Conservation (phyloP, 306 rosid genomes). For the Inga leiocalycina region DNA sequence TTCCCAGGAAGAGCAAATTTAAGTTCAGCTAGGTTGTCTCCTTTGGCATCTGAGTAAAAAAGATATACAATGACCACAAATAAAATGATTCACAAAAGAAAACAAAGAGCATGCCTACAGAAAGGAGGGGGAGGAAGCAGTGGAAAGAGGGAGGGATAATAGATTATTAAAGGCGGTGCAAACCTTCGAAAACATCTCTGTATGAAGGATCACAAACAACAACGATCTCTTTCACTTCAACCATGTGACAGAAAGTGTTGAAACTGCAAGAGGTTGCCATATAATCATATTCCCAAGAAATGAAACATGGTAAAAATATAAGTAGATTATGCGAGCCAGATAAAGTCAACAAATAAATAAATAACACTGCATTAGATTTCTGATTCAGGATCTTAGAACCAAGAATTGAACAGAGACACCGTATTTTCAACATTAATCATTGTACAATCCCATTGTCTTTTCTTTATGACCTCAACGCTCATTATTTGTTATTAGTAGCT, state of each 20-base stretch:
- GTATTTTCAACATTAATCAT: background rate
- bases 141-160: background rate
- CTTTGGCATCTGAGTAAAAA: constrained; percentile 53
- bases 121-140: background rate
- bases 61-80: constrained; percentile 12
- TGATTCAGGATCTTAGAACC: background rate
- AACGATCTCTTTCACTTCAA: constrained; percentile 81
- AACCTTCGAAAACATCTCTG: constrained; percentile 80
- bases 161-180: background rate
- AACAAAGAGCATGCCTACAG: background rate
- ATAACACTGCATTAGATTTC: constrained; percentile 1
- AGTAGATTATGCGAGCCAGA: constrained; percentile 2
- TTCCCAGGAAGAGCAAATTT: constrained; percentile 91
- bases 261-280: constrained; percentile 60
- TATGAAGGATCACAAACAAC: constrained; percentile 97
- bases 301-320: background rate
- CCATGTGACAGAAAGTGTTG: constrained; percentile 66
- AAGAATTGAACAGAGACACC: constrained; percentile 7
- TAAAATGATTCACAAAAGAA: constrained; percentile 7
- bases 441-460: background rate
- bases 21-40: constrained; percentile 48
- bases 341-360: background rate
- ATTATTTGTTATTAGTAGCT: background rate
- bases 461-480: background rate
- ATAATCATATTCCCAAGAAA: constrained; percentile 22